Evolutionary conservation across 2,329 filamentous ascomycete species (phyloP).

Genomic region (Clarireedia paspali): DNA sequence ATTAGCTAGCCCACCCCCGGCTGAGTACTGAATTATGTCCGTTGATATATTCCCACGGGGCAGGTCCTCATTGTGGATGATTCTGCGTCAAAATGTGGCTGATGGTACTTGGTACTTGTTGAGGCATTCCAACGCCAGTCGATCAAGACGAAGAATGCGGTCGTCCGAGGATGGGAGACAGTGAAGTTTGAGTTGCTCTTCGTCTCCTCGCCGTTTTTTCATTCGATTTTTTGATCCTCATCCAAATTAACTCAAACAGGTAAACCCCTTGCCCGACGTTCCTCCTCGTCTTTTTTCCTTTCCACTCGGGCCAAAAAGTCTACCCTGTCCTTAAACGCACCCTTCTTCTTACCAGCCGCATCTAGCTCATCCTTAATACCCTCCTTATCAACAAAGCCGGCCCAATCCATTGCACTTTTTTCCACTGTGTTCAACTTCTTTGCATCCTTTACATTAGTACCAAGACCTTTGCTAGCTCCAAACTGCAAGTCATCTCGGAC

Average conservation of each 20-base stretch:
- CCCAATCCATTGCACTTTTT: constrained; percentile 68
- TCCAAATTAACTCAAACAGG: background rate
- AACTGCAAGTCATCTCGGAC: constrained; percentile 45
- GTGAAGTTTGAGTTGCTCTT: no score
- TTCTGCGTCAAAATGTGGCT: no score
- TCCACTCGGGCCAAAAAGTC: constrained; percentile 61
- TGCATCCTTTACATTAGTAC: constrained; percentile 36
- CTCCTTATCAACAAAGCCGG: constrained; percentile 62
- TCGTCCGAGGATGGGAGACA: no score
- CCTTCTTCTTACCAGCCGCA: constrained; percentile 57
- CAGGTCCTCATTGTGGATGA: no score
- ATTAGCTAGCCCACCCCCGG: no score
- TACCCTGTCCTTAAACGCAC: constrained; percentile 53
- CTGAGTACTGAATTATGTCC: no score
- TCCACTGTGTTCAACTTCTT: constrained; percentile 65
- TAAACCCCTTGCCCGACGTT: constrained; percentile 40
- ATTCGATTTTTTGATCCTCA: no score
- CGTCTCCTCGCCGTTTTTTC: no score
- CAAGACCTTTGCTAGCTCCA: constrained; percentile 34
- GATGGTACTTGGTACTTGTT: no score
- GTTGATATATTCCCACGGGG: no score
- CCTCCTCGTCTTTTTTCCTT: constrained; percentile 53
- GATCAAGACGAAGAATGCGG: no score
- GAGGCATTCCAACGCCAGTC: no score
- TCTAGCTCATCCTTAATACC: constrained; percentile 62